Base-by-base conservation (phyloP, 2,329 filamentous ascomycete species). In the Trichoderma endophyticum region DNA sequence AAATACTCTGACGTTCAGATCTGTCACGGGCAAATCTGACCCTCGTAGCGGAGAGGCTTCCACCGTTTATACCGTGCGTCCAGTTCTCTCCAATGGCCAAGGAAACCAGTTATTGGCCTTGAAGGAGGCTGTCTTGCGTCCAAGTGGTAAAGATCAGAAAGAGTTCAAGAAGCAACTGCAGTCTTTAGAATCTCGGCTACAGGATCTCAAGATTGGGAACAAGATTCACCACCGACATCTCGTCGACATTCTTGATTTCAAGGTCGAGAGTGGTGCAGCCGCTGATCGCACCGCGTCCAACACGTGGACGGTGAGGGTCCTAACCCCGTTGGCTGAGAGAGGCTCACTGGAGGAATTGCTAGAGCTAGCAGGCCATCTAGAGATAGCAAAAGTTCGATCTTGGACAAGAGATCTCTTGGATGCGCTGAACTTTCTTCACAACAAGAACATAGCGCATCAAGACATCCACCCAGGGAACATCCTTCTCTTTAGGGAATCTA, bases 391-490 rank as follows among this genome's bases (percentile, higher is more conserved):
- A 79, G 91, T 95, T 59, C 91, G 94, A 68, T 91, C 93, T 28
- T 98, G 94, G 92, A 96, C 94, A n/a, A 90, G 95, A 72, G 94
- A 97, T 77, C 86, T 99, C 21, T 87, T 99, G 30, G 94, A 98
- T 82, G 96, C 92, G 0, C 84, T 99, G 32, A 92, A 94, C 72
- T 97, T 92, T 79, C 89, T 97, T 67, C 95, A 98, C 81, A 91
- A 92, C 75, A 91, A 93, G 78, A 94, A 94, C 24, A 86, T 98
- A 71, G 86, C 93, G 28, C 96, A 98, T 81, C 92, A 93, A 78
- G 90, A 93, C 77, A 90, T 98, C 21, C 93, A 97, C 78, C 86
- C 91, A 14, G 87, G 89, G 21, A 97, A 97, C 74, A 87, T 98
- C 61, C 86, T 98, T 4, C 83, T 98, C 5, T 93, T 92, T 76